Percentiles rank a stretch among this genome's conserved stretches.
phyloP scores from a whole-genome alignment of 345 rosid species.

The Erysimum cheiranthoides region DNA sequence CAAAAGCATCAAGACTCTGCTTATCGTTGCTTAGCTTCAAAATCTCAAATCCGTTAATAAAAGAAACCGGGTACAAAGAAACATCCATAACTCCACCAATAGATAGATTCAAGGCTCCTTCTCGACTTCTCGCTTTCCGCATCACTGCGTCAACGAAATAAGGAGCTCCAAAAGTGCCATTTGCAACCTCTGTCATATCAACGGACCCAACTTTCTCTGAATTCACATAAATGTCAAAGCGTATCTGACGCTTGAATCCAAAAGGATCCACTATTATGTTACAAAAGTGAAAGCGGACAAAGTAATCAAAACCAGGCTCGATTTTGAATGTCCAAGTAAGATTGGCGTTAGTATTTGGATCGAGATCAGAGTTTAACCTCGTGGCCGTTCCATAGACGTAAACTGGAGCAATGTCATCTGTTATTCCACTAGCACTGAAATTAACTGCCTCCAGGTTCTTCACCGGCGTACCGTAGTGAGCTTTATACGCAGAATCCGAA shows the following conservation, averaged over 20 bases:
- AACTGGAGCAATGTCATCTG: slow-evolving; percentile 60
- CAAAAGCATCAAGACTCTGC: slow-evolving; percentile 54
- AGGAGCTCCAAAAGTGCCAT: slow-evolving; percentile 53
- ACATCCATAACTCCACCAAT: slow-evolving; percentile 59
- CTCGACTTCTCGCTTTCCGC: slow-evolving; percentile 20
- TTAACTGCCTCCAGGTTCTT: slow-evolving; percentile 56
- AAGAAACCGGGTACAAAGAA: slow-evolving; percentile 38
- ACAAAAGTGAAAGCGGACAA: slow-evolving; percentile 83
- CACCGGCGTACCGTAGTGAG: slow-evolving; percentile 40
- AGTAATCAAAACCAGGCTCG: slow-evolving; percentile 70
- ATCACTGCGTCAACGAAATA: slow-evolving; percentile 65
- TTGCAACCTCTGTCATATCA: slow-evolving; percentile 54
- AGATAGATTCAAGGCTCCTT: slow-evolving; percentile 52
- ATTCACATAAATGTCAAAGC: slow-evolving; percentile 63
- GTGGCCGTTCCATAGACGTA: slow-evolving; percentile 84
- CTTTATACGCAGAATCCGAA: slow-evolving; percentile 57
- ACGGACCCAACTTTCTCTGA: slow-evolving; percentile 56
- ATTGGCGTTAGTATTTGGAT: slow-evolving; percentile 53
- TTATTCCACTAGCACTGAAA: slow-evolving; percentile 49
- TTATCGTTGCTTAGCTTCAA: slow-evolving; percentile 65
- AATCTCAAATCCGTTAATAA: slow-evolving; percentile 72
- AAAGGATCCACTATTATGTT: slow-evolving; percentile 49
- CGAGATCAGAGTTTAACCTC: slow-evolving; percentile 34
- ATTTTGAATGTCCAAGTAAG: slow-evolving; percentile 75
- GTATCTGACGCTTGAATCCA: background rate